Percentiles rank a stretch among this genome's conserved stretches.
Evolutionary conservation across 495 filamentous ascomycete genomes (phyloP).

Genomic region (Neurospora pannonica): DNA sequence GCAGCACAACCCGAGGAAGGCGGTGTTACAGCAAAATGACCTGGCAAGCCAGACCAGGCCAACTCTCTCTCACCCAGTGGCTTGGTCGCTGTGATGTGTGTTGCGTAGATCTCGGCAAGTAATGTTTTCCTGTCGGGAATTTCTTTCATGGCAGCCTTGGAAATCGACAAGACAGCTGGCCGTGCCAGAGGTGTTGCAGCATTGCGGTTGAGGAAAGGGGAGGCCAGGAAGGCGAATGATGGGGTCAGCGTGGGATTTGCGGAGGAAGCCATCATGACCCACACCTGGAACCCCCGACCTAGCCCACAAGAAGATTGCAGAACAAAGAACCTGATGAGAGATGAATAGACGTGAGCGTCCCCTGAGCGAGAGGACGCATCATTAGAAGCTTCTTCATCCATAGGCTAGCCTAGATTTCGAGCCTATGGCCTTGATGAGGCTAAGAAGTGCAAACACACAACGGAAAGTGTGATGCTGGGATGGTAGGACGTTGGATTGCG

Average conservation of each 20-base stretch:
- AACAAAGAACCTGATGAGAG: background rate
- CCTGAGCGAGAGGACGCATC: background rate
- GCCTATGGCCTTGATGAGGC: background rate
- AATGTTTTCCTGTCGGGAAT: background rate
- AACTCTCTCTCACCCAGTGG: background rate
- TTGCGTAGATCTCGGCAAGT: background rate
- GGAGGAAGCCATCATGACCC: background rate
- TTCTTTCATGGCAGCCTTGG: background rate
- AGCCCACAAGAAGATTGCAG: background rate
- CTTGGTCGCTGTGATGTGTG: background rate
- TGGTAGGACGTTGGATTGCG: constrained; percentile 5
- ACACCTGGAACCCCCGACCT: background rate
- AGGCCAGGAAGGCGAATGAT: background rate
- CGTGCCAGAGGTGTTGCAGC: background rate
- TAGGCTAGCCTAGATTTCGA: background rate
- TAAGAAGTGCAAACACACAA: constrained; percentile 5
- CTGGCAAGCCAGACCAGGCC: background rate
- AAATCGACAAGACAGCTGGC: background rate
- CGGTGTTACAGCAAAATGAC: background rate
- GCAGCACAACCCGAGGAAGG: background rate
- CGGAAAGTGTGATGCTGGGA: constrained; percentile 1
- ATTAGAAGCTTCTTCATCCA: background rate
- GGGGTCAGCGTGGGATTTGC: background rate
- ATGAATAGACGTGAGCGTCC: background rate
- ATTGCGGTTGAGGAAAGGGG: background rate